phyloP scores from a whole-genome alignment of 1,284 basidiomycete species.

The Filobasidium uniguttulatum region DNA sequence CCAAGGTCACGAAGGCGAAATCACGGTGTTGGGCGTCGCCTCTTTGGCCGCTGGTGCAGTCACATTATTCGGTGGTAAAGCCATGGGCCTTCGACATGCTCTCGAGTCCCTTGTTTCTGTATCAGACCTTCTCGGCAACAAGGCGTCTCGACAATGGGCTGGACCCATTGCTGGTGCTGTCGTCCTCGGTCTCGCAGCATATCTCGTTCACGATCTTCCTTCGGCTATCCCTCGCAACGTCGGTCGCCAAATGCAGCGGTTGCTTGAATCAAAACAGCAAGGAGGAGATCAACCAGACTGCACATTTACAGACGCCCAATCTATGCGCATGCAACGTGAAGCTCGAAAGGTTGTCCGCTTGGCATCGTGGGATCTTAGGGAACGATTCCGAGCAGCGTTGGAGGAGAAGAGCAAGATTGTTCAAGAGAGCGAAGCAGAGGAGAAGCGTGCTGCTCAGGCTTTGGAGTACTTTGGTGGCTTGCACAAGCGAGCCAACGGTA shows the following conservation, averaged over 20 bases:
- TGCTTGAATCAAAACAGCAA: conserved; percentile 18
- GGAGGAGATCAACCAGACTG: conserved; percentile 26
- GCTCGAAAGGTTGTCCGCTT: conserved; percentile 85
- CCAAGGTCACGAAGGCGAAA: conserved; percentile 44
- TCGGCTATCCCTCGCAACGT: conserved; percentile 82
- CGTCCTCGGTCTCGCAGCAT: conserved; percentile 61
- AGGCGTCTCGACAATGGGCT: conserved; percentile 71
- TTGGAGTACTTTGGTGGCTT: conserved; percentile 56
- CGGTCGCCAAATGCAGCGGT: conserved; percentile 57
- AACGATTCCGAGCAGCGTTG: conserved; percentile 67
- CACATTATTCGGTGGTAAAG: conserved; percentile 70
- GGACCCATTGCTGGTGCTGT: conserved; percentile 68
- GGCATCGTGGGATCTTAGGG: conserved; percentile 81
- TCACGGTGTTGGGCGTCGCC: conserved; percentile 56
- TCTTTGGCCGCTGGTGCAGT: conserved; percentile 71
- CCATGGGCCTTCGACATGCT: conserved; percentile 60
- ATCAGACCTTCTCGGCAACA: conserved; percentile 67
- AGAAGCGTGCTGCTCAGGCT: conserved; percentile 56
- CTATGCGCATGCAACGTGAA: conserved; percentile 63
- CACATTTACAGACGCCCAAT: conserved; percentile 56
- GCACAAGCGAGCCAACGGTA: conserved; percentile 45
- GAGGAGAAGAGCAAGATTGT: conserved; percentile 65
- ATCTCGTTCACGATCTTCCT: conserved; percentile 79
- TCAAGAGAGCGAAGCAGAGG: conserved; percentile 58
- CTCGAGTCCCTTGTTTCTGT: conserved; percentile 63